Conservation (phyloP, 495 filamentous ascomycete genomes). For the Gamarada debralockiae region DNA sequence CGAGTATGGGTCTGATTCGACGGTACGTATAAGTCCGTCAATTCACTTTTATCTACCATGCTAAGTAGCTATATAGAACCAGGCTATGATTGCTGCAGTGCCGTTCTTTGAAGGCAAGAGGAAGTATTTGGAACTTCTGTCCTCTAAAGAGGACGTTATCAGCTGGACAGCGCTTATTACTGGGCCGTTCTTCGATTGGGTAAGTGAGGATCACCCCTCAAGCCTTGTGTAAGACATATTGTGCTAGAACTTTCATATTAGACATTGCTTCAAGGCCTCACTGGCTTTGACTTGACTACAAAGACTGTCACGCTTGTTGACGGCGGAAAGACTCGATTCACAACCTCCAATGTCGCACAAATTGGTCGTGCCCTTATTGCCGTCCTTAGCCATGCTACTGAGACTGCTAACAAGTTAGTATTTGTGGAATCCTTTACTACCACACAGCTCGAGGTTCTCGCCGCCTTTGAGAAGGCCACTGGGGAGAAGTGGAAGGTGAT, state of each 20-base stretch:
- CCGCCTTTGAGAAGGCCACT: conserved; percentile 42
- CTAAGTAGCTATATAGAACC: conserved; percentile 20
- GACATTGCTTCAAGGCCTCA: conserved; percentile 6
- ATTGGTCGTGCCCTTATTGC: conserved; percentile 37
- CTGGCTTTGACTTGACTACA: conserved; percentile 38
- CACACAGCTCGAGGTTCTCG: conserved; percentile 52
- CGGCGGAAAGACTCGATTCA: conserved; percentile 37
- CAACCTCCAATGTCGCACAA: conserved; percentile 33
- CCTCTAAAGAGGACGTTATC: conserved; percentile 29
- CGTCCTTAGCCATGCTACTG: conserved; percentile 36
- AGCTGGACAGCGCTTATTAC: conserved; percentile 40
- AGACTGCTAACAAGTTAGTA: conserved; percentile 49
- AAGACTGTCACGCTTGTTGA: conserved; percentile 36
- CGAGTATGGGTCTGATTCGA: conserved; percentile 52
- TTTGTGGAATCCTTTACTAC: conserved; percentile 45
- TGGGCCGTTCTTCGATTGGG: conserved; percentile 46
- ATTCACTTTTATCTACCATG: conserved; percentile 29
- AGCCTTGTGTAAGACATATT: conserved; percentile 2
- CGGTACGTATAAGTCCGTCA: conserved; percentile 26
- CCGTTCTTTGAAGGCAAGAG: conserved; percentile 43
- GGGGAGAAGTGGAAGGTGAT: conserved; percentile 38
- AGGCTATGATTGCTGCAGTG: conserved; percentile 19
- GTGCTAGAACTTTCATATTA: conserved; percentile 3
- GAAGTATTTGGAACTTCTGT: conserved; percentile 34
- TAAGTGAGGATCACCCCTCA: conserved; percentile 23